Percentiles rank a stretch among this genome's conserved stretches.
phyloP scores from a whole-genome alignment of 2,329 filamentous ascomycete species.

The Trichoderma brevicompactum region DNA sequence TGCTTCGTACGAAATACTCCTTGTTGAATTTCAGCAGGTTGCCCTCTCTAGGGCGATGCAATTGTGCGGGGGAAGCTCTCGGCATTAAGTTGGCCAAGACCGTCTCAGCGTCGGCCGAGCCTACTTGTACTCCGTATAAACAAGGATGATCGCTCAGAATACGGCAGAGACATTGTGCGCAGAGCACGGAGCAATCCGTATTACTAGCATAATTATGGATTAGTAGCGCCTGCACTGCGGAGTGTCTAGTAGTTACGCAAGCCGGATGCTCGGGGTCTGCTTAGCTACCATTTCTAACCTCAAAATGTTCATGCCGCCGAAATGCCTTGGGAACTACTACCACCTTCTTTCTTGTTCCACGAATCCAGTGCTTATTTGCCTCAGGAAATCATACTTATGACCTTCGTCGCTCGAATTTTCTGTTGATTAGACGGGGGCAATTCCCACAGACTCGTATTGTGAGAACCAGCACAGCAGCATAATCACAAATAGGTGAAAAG shows the following conservation, averaged over 20 bases:
- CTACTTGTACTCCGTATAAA: background rate
- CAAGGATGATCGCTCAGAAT: background rate
- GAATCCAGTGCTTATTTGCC: background rate
- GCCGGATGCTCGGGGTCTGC: background rate
- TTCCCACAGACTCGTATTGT: background rate
- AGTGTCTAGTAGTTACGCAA: background rate
- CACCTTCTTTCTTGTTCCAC: background rate
- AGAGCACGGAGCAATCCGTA: background rate
- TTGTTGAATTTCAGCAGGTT: background rate
- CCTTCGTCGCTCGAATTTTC: background rate
- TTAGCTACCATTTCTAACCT: background rate
- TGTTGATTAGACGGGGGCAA: background rate
- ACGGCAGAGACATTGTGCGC: background rate
- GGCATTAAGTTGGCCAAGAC: slow-evolving; percentile 7
- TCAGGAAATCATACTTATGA: background rate
- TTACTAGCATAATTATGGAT: background rate
- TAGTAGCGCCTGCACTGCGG: background rate
- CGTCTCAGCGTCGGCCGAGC: slow-evolving; percentile 3
- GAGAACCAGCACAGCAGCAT: too few relatives aligned
- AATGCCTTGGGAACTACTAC: background rate
- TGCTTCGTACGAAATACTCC: too few relatives aligned
- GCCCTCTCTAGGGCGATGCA: background rate
- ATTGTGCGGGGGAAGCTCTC: background rate
- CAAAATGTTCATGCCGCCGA: background rate
- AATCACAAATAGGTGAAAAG: too few relatives aligned